phyloP scores from a whole-genome alignment of 495 filamentous ascomycete species.

The Xylaria telfairii region DNA sequence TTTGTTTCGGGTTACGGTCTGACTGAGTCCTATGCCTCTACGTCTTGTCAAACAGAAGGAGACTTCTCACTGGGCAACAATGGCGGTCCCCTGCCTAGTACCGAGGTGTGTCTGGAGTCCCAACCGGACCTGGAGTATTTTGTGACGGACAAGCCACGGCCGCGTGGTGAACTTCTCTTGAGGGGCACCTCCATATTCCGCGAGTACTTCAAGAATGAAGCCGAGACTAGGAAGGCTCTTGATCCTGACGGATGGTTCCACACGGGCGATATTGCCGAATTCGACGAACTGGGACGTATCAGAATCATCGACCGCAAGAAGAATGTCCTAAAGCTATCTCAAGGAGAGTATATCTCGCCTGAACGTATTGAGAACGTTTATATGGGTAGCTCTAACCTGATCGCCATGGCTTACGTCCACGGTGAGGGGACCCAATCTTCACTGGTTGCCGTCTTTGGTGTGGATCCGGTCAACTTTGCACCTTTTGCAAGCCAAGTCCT shows the following conservation, averaged over 20 bases:
- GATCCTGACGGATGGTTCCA: slow-evolving; percentile 95
- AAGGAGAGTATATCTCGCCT: slow-evolving; percentile 97
- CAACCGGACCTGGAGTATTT: slow-evolving; percentile 97
- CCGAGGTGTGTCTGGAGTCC: slow-evolving; percentile 83
- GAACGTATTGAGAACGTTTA: slow-evolving; percentile 96
- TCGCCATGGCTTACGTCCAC: slow-evolving; percentile 86
- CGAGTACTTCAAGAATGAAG: slow-evolving; percentile 87
- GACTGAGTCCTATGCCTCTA: slow-evolving; percentile 91
- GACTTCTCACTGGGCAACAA: slow-evolving; percentile 85
- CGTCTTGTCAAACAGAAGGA: slow-evolving; percentile 66
- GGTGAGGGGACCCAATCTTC: slow-evolving; percentile 85
- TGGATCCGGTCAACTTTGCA: slow-evolving; percentile 82
- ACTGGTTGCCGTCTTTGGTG: slow-evolving; percentile 85
- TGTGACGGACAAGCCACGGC: slow-evolving; percentile 86
- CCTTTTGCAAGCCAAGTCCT: slow-evolving; percentile 78
- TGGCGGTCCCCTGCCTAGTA: slow-evolving; percentile 67
- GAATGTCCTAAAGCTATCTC: slow-evolving; percentile 96
- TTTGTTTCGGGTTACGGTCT: slow-evolving; percentile 92
- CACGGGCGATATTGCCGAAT: slow-evolving; percentile 85
- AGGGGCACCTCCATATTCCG: slow-evolving; percentile 78
- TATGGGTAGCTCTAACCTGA: slow-evolving; percentile 75
- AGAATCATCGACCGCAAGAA: slow-evolving; percentile 95
- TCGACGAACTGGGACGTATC: slow-evolving; percentile 87
- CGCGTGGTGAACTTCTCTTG: slow-evolving; percentile 88
- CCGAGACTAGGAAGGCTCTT: slow-evolving; percentile 82